Conservation (phyloP, 2,329 filamentous ascomycete species). For the Fusarium protoensiforme region DNA sequence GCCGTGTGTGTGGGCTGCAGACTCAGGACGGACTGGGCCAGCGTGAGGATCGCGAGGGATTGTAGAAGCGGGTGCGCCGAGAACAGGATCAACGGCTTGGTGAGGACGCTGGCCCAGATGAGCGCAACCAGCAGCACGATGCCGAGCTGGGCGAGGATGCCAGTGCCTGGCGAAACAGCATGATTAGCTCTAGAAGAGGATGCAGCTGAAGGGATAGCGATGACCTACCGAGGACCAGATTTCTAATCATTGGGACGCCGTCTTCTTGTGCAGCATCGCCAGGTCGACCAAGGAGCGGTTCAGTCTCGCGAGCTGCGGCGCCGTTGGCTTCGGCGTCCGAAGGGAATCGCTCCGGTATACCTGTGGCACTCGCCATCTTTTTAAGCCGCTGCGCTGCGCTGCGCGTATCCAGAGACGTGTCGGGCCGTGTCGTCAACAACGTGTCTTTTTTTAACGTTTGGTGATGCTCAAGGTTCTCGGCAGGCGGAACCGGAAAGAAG, state of each 20-base stretch:
- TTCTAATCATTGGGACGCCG: constrained; percentile 71
- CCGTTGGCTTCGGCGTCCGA: constrained; percentile 34
- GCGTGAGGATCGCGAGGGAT: constrained; percentile 74
- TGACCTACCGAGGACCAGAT: constrained; percentile 77
- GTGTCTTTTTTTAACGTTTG: not conserved
- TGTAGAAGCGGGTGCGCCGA: constrained; percentile 84
- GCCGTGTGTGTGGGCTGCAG: constrained; percentile 88
- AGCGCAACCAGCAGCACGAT: constrained; percentile 79
- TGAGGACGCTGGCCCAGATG: constrained; percentile 82
- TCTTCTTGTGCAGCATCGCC: constrained; percentile 80
- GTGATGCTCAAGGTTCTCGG: not conserved
- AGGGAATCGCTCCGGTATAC: constrained; percentile 65
- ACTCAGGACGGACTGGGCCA: constrained; percentile 83
- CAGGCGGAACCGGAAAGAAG: not conserved
- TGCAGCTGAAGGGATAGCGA: not conserved
- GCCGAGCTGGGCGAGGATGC: constrained; percentile 81
- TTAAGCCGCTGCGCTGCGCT: not conserved
- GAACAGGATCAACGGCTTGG: constrained; percentile 80
- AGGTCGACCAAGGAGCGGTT: constrained; percentile 62
- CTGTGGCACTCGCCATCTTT: constrained; percentile 75
- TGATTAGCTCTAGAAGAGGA: constrained; percentile 5
- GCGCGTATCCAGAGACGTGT: not conserved
- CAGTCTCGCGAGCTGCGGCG: constrained; percentile 49
- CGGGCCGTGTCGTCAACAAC: not conserved
- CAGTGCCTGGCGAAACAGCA: constrained; percentile 71